Conservation (phyloP, 441 rosid species). For the Populus hybrid region DNA sequence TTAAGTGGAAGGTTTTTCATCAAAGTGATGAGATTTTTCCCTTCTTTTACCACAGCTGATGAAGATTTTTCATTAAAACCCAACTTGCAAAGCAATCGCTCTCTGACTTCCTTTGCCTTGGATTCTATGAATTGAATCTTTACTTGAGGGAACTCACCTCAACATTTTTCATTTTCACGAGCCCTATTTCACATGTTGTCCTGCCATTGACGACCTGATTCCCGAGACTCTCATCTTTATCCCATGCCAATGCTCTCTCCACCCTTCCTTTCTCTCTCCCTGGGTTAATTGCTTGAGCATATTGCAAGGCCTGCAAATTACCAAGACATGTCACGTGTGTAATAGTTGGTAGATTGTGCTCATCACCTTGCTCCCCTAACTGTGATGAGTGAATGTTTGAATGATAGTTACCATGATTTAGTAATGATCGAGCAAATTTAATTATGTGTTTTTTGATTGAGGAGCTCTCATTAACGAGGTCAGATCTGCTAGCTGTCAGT, state of each 20-base stretch:
- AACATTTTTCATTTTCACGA: conserved; percentile 45
- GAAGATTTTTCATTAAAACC: neutral
- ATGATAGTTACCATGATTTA: no score
- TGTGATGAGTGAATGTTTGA: no score
- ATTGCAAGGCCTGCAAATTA: neutral
- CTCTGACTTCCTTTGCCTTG: conserved; percentile 7
- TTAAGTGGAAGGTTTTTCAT: neutral
- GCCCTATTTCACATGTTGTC: conserved; percentile 35
- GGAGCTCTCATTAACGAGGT: no score
- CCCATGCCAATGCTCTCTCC: conserved; percentile 27
- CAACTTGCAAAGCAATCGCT: neutral
- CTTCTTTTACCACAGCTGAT: neutral
- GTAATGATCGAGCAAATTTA: no score
- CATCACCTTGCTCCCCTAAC: no score
- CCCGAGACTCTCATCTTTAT: conserved; percentile 47
- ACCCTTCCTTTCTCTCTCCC: neutral
- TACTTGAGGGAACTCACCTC: conserved; percentile 32
- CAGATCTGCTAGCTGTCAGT: no score
- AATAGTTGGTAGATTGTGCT: no score
- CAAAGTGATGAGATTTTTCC: neutral
- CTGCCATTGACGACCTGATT: conserved; percentile 40
- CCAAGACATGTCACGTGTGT: no score
- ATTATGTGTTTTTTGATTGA: no score
- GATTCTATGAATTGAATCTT: conserved; percentile 23
- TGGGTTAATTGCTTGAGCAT: neutral